Percentiles rank a stretch among this genome's conserved stretches.
These are phyloP conservation scores for Colletotrichum australisinense DNA, from an alignment of 2,329 filamentous ascomycete species.

Conservation along the genomic window DNA sequence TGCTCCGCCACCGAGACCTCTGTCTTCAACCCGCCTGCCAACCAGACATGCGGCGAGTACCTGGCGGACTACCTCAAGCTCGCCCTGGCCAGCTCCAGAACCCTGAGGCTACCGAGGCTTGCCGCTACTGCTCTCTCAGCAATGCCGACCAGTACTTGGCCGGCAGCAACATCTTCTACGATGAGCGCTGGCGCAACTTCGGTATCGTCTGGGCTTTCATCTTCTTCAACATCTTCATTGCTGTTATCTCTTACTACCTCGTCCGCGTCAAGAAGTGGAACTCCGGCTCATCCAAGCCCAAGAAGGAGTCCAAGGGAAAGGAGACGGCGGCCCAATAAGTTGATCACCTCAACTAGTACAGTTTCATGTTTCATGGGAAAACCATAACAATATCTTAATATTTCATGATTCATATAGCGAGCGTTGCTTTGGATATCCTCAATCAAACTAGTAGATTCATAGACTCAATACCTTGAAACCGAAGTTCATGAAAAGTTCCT, in stretches of 20 bases:
- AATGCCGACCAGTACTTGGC: slow-evolving; percentile 71
- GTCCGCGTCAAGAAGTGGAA: slow-evolving; percentile 41
- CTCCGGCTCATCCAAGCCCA: slow-evolving; percentile 19
- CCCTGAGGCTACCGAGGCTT: slow-evolving; percentile 63
- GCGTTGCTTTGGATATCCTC: slow-evolving; percentile 17
- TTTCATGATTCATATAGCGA: slow-evolving; percentile 11
- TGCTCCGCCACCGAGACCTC: slow-evolving; percentile 70
- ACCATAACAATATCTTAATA: not conserved
- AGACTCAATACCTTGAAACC: not conserved
- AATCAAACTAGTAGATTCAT: not conserved
- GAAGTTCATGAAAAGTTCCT: not conserved
- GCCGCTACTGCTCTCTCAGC: slow-evolving; percentile 74
- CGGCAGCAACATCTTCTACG: slow-evolving; percentile 58
- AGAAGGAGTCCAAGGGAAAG: slow-evolving; percentile 27
- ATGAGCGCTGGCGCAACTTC: slow-evolving; percentile 75
- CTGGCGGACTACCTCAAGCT: slow-evolving; percentile 64
- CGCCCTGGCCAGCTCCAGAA: slow-evolving; percentile 72
- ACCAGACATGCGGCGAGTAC: slow-evolving; percentile 73
- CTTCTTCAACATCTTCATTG: slow-evolving; percentile 69
- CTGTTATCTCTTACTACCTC: slow-evolving; percentile 71
- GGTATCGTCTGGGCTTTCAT: slow-evolving; percentile 77
- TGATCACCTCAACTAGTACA: not conserved
- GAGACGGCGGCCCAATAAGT: slow-evolving; percentile 1
- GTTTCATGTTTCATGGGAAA: not conserved
- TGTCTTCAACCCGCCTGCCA: slow-evolving; percentile 71